Base-by-base conservation (phyloP, 495 filamentous ascomycete genomes). In the Parachaetomium inaequale region DNA sequence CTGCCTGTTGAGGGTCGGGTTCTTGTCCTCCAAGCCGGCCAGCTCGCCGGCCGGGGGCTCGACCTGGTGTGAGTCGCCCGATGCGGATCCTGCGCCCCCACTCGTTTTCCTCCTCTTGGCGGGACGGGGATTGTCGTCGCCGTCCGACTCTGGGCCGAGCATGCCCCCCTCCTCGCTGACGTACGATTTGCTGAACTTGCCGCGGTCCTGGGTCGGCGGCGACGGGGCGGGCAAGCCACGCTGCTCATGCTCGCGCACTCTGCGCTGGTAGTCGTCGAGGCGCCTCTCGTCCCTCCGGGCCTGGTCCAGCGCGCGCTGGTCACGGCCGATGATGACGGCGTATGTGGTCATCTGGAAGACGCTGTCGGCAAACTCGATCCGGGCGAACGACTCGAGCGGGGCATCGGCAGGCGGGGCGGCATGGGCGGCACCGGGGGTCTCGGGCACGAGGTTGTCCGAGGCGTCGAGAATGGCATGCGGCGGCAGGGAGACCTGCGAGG, bases 281-380 rank as follows among this genome's bases (percentile, higher is more conserved):
- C 74, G 73, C n/a, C 70, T 74, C 65, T 78, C 75, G 45, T 80
- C 76, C 25, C 68, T 69, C 59, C 70, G 72, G 11, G 77, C 77
- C 55, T 78, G 74, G 55, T 75, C 66, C 66, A 80, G 66, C 6
- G 79, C 79, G 17, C 71, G 62, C 61, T 78, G 74, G 57, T 82
- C 79, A 26, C 79, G 77, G 26, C 79, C 79, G 42, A 82, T 81
- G 31, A 80, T 76, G 66, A 80, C 77, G 19, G 77, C 76, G 49
- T 78, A 80, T 17, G 79, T 81, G 12, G 78, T 81, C 78, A 81
- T 80, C 67, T 80, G 76, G 53, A 81, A 81, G 40, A 74, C 72
- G 59, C 79, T 78, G 59, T 81, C 79, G 66, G 75, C 77, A 45
- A 81, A 81, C 65, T 81, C 79, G 59, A 81, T 75, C 53, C 74